Percentiles rank a stretch among this genome's conserved stretches.
Conservation (phyloP, 768 basidiomycete species). For the Naganishia randhawae region DNA sequence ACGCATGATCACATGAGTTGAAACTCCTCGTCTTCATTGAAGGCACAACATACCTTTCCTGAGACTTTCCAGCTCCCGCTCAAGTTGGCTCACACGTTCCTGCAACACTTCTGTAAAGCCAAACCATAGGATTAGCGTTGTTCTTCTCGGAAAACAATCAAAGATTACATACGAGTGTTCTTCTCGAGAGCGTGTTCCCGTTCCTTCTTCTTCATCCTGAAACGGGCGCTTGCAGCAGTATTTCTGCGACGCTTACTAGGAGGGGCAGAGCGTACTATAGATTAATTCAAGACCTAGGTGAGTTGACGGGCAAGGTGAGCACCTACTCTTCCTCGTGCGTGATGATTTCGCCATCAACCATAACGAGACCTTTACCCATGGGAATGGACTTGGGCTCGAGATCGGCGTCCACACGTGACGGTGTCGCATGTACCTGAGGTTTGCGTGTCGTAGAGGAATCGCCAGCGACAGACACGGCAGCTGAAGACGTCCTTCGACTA, state of each 20-base stretch:
- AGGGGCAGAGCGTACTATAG: constrained; percentile 11
- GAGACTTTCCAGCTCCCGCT: constrained; percentile 27
- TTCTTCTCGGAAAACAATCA: not conserved
- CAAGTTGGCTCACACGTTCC: constrained; percentile 22
- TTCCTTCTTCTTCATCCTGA: constrained; percentile 51
- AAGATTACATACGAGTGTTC: constrained; percentile 17
- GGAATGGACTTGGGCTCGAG: constrained; percentile 15
- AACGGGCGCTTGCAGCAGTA: constrained; percentile 48
- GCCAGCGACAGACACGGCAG: not conserved
- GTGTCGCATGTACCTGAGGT: not conserved
- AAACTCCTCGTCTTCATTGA: not conserved
- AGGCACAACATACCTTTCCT: constrained; percentile 24
- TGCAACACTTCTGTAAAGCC: constrained; percentile 23
- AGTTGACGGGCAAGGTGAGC: not conserved
- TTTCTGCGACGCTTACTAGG: constrained; percentile 45
- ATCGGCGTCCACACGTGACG: not conserved
- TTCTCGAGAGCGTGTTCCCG: constrained; percentile 45
- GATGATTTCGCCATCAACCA: constrained; percentile 26
- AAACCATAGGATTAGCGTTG: not conserved
- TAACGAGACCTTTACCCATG: constrained; percentile 19
- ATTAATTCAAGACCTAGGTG: not conserved
- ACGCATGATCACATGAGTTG: not conserved
- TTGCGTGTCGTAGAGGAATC: constrained; percentile 7
- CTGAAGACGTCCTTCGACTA: not conserved
- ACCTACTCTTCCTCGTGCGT: constrained; percentile 28